Evolutionary conservation across 2,329 filamentous ascomycete genomes (phyloP).

Genomic region (Trichoderma sp.): DNA sequence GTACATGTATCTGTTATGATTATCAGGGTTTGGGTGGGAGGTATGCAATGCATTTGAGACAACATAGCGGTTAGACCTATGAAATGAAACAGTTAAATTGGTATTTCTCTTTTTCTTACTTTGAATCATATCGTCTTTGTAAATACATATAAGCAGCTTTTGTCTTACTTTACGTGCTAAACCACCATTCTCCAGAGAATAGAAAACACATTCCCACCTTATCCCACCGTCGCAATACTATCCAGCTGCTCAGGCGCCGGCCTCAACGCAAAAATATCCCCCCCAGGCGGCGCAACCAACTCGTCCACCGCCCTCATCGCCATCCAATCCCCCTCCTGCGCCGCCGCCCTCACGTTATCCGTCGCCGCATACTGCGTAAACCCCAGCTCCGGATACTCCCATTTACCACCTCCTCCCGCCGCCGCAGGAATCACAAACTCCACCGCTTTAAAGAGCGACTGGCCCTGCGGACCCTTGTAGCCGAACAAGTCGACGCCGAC

Average conservation of each 20-base stretch:
- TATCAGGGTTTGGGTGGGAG: neutral
- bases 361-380: constrained; percentile 36
- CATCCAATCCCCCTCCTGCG: constrained; percentile 32
- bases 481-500: constrained; percentile 34
- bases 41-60: neutral
- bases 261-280: constrained; percentile 35
- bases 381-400: constrained; percentile 34
- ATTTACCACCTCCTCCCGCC: constrained; percentile 27
- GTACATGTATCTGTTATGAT: neutral
- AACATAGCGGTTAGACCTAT: neutral
- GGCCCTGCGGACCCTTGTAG: constrained; percentile 33
- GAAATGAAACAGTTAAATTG: neutral
- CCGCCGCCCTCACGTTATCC: constrained; percentile 36
- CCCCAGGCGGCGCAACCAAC: constrained; percentile 32
- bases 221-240: constrained; percentile 31
- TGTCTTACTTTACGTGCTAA: neutral
- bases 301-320: constrained; percentile 30
- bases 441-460: constrained; percentile 34
- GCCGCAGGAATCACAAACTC: constrained; percentile 37
- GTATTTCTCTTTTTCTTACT: neutral
- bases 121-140: neutral
- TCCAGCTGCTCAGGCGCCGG: constrained; percentile 38
- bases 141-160: neutral
- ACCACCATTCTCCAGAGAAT: neutral
- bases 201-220: neutral